A percentile compares a stretch with the other conserved stretches of the same genome.
phyloP scores from a whole-genome alignment of 176 grass and related monocot species.

The Triticum dicoccoides region DNA sequence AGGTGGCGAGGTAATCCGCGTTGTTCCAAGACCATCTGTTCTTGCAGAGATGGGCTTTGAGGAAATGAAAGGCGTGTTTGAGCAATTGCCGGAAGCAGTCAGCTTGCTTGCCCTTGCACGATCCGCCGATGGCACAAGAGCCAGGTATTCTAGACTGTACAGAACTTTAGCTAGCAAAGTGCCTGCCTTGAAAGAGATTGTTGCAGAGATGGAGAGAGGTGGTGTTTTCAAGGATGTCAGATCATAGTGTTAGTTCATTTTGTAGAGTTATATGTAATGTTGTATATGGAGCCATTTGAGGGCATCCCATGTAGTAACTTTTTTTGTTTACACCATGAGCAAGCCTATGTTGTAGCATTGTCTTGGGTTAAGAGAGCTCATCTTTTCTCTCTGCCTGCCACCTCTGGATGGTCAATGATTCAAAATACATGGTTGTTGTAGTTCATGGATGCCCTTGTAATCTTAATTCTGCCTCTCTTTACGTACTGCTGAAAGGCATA shows the following conservation, averaged over 20 bases:
- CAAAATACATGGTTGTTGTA: slow-evolving; percentile 1
- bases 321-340: slow-evolving; percentile 26
- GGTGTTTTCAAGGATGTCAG: slow-evolving; percentile 89
- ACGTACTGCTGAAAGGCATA: not conserved
- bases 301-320: slow-evolving; percentile 33
- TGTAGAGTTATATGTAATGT: slow-evolving; percentile 38
- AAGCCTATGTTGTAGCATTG: slow-evolving; percentile 48
- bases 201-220: slow-evolving; percentile 76
- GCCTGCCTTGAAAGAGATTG: slow-evolving; percentile 79
- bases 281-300: slow-evolving; percentile 45
- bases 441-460: slow-evolving; percentile 8
- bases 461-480: not conserved
- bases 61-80: slow-evolving; percentile 70
- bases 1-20: slow-evolving; percentile 80
- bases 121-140: slow-evolving; percentile 89
- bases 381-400: slow-evolving; percentile 1
- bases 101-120: slow-evolving; percentile 93
- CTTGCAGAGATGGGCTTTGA: slow-evolving; percentile 84
- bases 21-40: slow-evolving; percentile 79
- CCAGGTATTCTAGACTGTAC: slow-evolving; percentile 98
- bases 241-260: slow-evolving; percentile 45
- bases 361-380: slow-evolving; percentile 21
- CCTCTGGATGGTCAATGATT: not conserved
- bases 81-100: slow-evolving; percentile 89
- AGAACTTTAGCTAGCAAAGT: slow-evolving; percentile 96